phyloP scores from a whole-genome alignment of 768 basidiomycete species.

The Paxillus ammoniavirescens region DNA sequence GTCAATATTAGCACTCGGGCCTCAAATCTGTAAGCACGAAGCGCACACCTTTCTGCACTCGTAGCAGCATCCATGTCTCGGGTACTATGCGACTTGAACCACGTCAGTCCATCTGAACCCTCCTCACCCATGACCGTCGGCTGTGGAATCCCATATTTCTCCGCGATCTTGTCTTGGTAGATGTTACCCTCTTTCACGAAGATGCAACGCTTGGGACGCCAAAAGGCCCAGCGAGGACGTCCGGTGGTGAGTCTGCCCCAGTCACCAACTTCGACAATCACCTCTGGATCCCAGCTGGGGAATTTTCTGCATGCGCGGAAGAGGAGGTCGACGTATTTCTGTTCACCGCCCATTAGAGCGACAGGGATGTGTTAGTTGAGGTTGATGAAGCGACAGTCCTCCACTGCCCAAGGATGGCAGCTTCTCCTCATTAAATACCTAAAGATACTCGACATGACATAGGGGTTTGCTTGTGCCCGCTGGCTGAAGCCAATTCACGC shows the following conservation, averaged over 20 bases:
- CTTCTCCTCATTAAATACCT: not conserved
- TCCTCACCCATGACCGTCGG: constrained; percentile 21
- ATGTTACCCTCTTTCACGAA: constrained; percentile 35
- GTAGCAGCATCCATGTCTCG: constrained; percentile 18
- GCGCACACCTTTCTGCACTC: constrained; percentile 11
- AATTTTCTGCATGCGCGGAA: constrained; percentile 30
- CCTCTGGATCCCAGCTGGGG: constrained; percentile 34
- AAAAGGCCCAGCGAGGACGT: constrained; percentile 14
- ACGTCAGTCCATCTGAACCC: constrained; percentile 20
- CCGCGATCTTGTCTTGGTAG: constrained; percentile 24
- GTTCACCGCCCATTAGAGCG: constrained; percentile 16
- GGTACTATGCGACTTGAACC: constrained; percentile 29
- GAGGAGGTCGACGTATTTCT: constrained; percentile 31
- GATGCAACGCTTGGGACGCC: constrained; percentile 20
- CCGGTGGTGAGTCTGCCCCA: constrained; percentile 28
- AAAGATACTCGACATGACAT: not conserved
- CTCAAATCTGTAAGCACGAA: not conserved
- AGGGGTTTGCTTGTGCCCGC: not conserved
- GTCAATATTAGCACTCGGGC: not conserved
- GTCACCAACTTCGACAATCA: constrained; percentile 29
- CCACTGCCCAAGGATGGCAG: too few species aligned
- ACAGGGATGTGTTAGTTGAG: not conserved
- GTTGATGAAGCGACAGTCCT: too few species aligned
- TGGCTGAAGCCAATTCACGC: not conserved
- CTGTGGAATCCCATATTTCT: constrained; percentile 21